phyloP scores from a whole-genome alignment of 2,329 filamentous ascomycete genomes.

The Colletotrichum chrysophilum region DNA sequence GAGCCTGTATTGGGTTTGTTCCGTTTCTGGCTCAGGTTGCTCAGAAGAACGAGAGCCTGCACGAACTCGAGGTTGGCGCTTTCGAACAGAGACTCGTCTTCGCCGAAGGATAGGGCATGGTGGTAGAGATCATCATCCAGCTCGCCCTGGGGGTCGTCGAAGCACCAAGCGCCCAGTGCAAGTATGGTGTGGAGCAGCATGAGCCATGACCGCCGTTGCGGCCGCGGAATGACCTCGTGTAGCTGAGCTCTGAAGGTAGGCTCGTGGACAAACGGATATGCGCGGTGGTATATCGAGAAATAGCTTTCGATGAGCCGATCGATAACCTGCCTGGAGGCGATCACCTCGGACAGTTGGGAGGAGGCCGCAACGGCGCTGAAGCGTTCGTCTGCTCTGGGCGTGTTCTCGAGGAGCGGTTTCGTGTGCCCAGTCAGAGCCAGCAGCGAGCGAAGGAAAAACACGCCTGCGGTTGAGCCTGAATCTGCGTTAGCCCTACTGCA shows the following conservation, averaged over 20 bases:
- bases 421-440: constrained; percentile 29
- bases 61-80: constrained; percentile 35
- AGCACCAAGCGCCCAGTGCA: constrained; percentile 40
- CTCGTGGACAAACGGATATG: constrained; percentile 52
- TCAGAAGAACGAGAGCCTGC: constrained; percentile 33
- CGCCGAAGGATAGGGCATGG: constrained; percentile 29
- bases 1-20: constrained; percentile 54
- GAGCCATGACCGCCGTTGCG: constrained; percentile 34
- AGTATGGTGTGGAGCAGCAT: constrained; percentile 42
- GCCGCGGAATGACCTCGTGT: constrained; percentile 35
- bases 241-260: constrained; percentile 44
- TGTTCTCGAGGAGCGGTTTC: neutral
- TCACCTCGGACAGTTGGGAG: constrained; percentile 22
- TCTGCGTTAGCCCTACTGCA: constrained; percentile 24
- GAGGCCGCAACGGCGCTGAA: constrained; percentile 15
- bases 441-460: constrained; percentile 32
- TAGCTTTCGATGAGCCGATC: constrained; percentile 39
- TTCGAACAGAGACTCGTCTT: constrained; percentile 34
- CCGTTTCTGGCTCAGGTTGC: constrained; percentile 51
- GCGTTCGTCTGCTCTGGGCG: neutral
- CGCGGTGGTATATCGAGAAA: constrained; percentile 48
- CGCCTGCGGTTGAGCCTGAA: neutral
- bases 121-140: constrained; percentile 34
- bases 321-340: constrained; percentile 30
- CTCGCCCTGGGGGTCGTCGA: constrained; percentile 28